Conservation (phyloP, 192 early-diverging fungal species). For the Coemansia sp. region DNA sequence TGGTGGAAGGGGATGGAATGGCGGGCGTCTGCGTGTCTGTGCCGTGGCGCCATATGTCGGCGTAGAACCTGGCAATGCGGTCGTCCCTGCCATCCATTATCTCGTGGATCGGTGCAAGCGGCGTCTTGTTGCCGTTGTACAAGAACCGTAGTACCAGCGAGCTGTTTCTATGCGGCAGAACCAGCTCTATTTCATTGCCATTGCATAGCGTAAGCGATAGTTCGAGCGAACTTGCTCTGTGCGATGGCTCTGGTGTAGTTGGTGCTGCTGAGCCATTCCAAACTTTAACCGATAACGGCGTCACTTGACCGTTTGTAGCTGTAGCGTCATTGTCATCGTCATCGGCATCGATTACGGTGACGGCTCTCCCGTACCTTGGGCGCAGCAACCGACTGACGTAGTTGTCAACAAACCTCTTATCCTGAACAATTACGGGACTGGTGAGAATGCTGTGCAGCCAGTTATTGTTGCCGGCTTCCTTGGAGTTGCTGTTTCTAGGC, state of each 20-base stretch:
- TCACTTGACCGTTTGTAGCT: no score
- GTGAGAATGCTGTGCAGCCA: constrained; percentile 89
- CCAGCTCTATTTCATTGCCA: constrained; percentile 47
- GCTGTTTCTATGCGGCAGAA: constrained; percentile 41
- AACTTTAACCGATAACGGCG: background rate
- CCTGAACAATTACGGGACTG: constrained; percentile 74
- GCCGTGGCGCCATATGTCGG: constrained; percentile 64
- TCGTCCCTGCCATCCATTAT: constrained; percentile 66
- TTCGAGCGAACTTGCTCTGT: no score
- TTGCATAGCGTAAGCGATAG: constrained; percentile 10
- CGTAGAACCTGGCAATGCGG: constrained; percentile 86
- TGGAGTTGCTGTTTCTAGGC: constrained; percentile 48
- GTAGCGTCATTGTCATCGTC: no score
- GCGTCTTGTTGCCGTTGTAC: constrained; percentile 58
- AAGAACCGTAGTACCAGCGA: constrained; percentile 81
- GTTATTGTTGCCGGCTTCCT: constrained; percentile 51
- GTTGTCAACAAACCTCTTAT: constrained; percentile 63
- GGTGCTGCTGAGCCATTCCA: background rate
- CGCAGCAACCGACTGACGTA: constrained; percentile 64
- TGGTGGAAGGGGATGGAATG: no score
- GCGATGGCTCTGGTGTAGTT: background rate
- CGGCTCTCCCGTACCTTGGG: constrained; percentile 60
- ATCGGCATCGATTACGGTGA: constrained; percentile 27
- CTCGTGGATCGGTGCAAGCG: constrained; percentile 80
- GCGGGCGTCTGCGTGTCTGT: background rate